Evolutionary conservation across 176 grass and related monocot species (phyloP).

Genomic region (Zoysia japonica): DNA sequence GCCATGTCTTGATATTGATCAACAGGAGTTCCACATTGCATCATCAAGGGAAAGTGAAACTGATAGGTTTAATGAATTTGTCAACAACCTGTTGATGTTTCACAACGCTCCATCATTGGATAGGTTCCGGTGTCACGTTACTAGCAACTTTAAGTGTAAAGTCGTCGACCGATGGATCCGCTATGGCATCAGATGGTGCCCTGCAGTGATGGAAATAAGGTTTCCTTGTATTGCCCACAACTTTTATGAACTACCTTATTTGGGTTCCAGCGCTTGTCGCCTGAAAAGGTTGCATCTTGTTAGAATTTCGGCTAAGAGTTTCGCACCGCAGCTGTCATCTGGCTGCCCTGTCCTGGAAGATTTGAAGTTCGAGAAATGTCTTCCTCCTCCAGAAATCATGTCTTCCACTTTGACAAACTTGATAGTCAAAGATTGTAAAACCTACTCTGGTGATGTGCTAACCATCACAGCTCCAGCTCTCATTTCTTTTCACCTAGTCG

Average conservation of each 20-base stretch:
- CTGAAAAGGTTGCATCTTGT: conserved; percentile 4
- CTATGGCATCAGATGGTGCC: background rate
- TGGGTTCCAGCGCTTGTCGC: background rate
- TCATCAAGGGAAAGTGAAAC: too few species aligned
- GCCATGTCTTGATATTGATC: conserved; percentile 4
- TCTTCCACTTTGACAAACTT: conserved; percentile 29
- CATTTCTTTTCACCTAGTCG: background rate
- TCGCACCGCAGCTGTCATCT: background rate
- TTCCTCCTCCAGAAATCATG: background rate
- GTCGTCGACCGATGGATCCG: background rate
- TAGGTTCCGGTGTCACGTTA: background rate
- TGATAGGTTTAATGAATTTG: background rate
- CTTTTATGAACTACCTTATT: background rate
- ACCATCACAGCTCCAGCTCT: conserved; percentile 16
- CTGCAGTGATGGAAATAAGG: background rate
- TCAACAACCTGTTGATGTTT: background rate
- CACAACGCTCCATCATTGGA: background rate
- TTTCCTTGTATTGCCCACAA: background rate
- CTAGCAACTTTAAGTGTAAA: background rate
- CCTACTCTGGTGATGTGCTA: background rate
- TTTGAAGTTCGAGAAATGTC: background rate
- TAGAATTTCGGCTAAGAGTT: background rate
- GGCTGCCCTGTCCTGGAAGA: conserved; percentile 27
- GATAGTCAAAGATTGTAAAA: background rate
- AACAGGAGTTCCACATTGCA: background rate